Percentiles rank a stretch among this genome's conserved stretches.
Conservation (phyloP, 148 eudicot genomes). For the Limonium bicolor region DNA sequence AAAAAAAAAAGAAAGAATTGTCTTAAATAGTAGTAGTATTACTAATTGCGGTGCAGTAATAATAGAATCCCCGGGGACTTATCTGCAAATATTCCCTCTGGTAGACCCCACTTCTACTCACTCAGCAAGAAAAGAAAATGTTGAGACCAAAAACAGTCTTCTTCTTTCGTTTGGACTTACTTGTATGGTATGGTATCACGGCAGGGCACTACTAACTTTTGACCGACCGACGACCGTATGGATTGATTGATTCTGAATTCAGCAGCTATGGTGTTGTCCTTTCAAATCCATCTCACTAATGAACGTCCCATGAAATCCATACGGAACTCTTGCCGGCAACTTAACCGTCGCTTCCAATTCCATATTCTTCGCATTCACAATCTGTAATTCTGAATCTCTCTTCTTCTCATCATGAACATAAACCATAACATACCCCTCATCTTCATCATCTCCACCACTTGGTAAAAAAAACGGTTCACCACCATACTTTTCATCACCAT, state of each 20-base stretch:
- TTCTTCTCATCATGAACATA: slow-evolving; percentile 59
- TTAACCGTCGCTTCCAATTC: slow-evolving; percentile 44
- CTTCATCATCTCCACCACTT: slow-evolving; percentile 10
- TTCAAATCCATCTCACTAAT: slow-evolving; percentile 34
- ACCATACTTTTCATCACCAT: slow-evolving; percentile 52
- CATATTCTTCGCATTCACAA: slow-evolving; percentile 41
- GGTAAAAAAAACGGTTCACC: slow-evolving; percentile 83
- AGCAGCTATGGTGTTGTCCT: too few relatives aligned
- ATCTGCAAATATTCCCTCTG: slow-evolving; percentile 52
- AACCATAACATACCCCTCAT: slow-evolving; percentile 58
- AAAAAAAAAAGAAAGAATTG: too few relatives aligned
- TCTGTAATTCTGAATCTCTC: slow-evolving; percentile 54
- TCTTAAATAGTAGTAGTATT: too few relatives aligned
- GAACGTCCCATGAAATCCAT: slow-evolving; percentile 85
- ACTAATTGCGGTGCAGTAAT: too few relatives aligned
- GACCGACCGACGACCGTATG: too few relatives aligned
- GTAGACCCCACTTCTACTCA: slow-evolving; percentile 17
- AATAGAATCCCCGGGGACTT: slow-evolving; percentile 72
- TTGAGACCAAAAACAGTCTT: background rate
- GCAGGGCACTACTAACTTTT: too few relatives aligned
- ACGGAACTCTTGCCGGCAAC: slow-evolving; percentile 69
- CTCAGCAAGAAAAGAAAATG: background rate
- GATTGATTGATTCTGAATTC: too few relatives aligned
- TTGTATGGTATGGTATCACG: too few relatives aligned
- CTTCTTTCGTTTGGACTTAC: background rate